phyloP scores from a whole-genome alignment of 2,329 filamentous ascomycete species.

The Chaetoscypha palmicola region DNA sequence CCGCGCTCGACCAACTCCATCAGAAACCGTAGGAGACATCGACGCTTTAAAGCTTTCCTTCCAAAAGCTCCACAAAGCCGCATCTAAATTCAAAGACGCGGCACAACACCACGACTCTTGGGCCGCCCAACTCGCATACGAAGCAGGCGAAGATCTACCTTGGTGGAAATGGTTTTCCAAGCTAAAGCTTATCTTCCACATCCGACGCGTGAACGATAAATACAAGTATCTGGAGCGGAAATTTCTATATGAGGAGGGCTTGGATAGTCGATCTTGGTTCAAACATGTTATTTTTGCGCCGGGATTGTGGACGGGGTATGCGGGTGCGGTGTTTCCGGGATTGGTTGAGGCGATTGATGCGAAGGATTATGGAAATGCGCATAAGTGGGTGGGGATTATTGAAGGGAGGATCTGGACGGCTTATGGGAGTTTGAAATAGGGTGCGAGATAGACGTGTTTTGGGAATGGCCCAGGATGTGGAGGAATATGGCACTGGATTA shows the following conservation, averaged over 20 bases:
- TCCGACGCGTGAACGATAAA: constrained; percentile 65
- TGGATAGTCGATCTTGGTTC: constrained; percentile 81
- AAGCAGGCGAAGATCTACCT: constrained; percentile 50
- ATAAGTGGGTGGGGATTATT: constrained; percentile 55
- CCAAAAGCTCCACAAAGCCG: constrained; percentile 24
- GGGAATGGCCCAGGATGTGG: no score
- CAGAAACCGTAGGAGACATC: constrained; percentile 17
- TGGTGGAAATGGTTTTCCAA: constrained; percentile 75
- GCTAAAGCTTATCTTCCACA: constrained; percentile 53
- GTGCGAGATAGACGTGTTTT: no score
- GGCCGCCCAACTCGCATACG: constrained; percentile 29
- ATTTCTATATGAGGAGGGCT: constrained; percentile 67
- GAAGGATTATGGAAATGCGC: constrained; percentile 49
- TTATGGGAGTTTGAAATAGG: constrained; percentile 33
- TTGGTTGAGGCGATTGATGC: constrained; percentile 55
- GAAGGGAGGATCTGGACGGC: constrained; percentile 43
- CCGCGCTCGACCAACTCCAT: constrained; percentile 22
- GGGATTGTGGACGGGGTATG: constrained; percentile 84
- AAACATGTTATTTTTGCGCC: constrained; percentile 94
- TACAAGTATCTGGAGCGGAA: constrained; percentile 80
- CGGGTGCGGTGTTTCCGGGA: constrained; percentile 63
- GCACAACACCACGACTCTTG: constrained; percentile 26
- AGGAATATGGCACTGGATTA: no score
- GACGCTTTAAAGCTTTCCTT: constrained; percentile 24
- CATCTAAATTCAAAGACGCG: constrained; percentile 18